Evolutionary conservation across 1,284 basidiomycete species (phyloP), one percentile per base, ranked within the genome.

Genomic region (Microstroma glucosiphilum): DNA sequence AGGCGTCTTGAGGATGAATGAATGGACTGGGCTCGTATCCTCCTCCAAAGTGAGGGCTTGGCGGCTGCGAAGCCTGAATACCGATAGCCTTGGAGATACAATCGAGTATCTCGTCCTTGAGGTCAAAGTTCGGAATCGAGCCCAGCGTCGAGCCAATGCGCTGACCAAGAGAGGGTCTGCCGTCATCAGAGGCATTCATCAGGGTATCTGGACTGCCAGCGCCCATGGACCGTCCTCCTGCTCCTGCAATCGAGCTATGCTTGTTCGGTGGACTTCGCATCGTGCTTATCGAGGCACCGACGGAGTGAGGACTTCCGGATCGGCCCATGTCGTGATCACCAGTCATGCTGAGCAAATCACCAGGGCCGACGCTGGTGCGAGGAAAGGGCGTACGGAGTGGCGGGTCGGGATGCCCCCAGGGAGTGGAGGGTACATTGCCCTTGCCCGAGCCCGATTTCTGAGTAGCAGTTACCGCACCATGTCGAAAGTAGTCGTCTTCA

Each of bases 21-120:
- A 67, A 67, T 30, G 75, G 67, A 62, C 71, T 69, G 68, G 80
- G 58, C 72, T 79, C 68, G 77, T 78, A 74, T 78, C 77, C 57
- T 70, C 80, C 57, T 75, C 81, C 60, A 1, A 67, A 67, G 13
- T 63, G 66, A 1, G 65, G 62, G 2, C 62, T 56, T 1, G 67
- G 64, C 7, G 66, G 68, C 15, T 88, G 82, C 8, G 87, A 85
- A 7, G 91, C 88, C 69, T 96, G 93, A n/a, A 99, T 84, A 2
- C 94, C 94, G 61, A 99, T 97, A 4, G 92, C 96, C 79, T 93
- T 94, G 1, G 93, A 92, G 64, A 99, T 96, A 80, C 91, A 96
- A 4, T 89, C 88, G 89, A 98, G 92, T 40, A 99, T 92, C 67
- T 91, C 91, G 68, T 92, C 90, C 51, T 90, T 87, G 42, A 98